Base-by-base conservation (phyloP, 257 asterid genomes). In the Verbena officinalis region DNA sequence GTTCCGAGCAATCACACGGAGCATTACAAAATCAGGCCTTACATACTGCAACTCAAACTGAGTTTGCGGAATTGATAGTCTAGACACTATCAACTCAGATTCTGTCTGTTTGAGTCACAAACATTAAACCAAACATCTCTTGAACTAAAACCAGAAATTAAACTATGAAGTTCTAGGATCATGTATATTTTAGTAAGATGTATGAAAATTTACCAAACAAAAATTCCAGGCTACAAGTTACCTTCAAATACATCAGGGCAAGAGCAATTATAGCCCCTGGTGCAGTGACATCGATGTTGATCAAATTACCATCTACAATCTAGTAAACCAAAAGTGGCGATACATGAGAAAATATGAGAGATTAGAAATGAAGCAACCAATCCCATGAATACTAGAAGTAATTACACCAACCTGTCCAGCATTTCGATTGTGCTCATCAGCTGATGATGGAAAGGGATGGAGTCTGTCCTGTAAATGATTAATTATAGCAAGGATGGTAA, bases 11-110 rank as follows among this genome's bases (percentile, higher is more conserved):
- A 93, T 77, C 64, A 93, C 95, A 55, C 92, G 92, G 15, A 93
- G 94, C 89, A 93, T 78, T 62, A 90, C 81, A 69, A 93, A 90
- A 81, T 93, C 99, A 67, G 99, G 99, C 75, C 99, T 87, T 77
- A 90, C 82, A 45, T 83, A 88, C 76, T 83, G 99, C 87, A 93
- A 76, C 67, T 88, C 97, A 75, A 86, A 93, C 78, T 73, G 81
- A 1, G 99, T 90, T 77, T 81, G 89, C 3, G 99, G 99, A 74
- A 88, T 83, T 49, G 90, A 82, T 17, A 93, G 79, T 72, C 92
- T 80, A 67, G 99, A 87, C 59, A 83, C 85, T 69, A 90, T 80
- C 82, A 78, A 72, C 85, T 86, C 85, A 7, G 95, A 90, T 64
- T 90, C 99, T 45, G 99, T 88, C 99, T 93, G 86, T 70, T 60